These are phyloP conservation scores for Paragyromitra xinjiangensis DNA, from an alignment of 495 filamentous ascomycete species.

Conservation along the genomic window DNA sequence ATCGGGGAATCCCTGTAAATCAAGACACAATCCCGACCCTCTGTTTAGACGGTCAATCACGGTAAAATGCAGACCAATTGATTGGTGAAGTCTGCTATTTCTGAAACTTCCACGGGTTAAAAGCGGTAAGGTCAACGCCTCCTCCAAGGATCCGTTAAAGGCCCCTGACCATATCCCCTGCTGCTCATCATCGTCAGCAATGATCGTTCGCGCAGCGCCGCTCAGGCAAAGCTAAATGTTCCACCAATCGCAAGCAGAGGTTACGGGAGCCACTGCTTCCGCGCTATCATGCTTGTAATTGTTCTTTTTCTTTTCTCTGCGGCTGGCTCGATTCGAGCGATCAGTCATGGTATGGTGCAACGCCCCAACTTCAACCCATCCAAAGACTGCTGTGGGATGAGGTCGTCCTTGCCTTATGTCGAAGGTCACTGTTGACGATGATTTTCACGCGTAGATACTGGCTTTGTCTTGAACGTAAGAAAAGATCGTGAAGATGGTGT, in stretches of 20 bases:
- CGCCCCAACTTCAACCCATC: conserved; percentile 25
- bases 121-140: conserved; percentile 50
- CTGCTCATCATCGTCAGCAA: conserved; percentile 57
- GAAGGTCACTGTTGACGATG: conserved; percentile 22
- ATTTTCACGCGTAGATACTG: conserved; percentile 30
- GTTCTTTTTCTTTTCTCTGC: conserved; percentile 47
- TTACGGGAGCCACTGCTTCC: conserved; percentile 45
- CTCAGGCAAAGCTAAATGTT: conserved; percentile 27
- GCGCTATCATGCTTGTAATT: conserved; percentile 50
- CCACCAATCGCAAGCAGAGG: conserved; percentile 36
- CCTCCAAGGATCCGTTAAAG: conserved; percentile 43
- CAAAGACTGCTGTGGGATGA: conserved; percentile 33
- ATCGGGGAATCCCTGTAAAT: conserved; percentile 55
- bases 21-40: conserved; percentile 54
- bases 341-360: conserved; percentile 51
- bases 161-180: conserved; percentile 55
- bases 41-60: conserved; percentile 55
- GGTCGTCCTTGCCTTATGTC: conserved; percentile 31
- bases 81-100: conserved; percentile 40
- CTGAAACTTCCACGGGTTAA: conserved; percentile 53
- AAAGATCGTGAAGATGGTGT: conserved; percentile 4
- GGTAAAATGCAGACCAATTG: conserved; percentile 52
- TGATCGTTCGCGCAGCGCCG: conserved; percentile 55
- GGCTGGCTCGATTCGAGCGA: conserved; percentile 54
- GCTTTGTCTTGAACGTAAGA: conserved; percentile 17